Evolutionary conservation across 2,329 filamentous ascomycete genomes (phyloP).

Genomic region (Pestalotiopsis sp.): DNA sequence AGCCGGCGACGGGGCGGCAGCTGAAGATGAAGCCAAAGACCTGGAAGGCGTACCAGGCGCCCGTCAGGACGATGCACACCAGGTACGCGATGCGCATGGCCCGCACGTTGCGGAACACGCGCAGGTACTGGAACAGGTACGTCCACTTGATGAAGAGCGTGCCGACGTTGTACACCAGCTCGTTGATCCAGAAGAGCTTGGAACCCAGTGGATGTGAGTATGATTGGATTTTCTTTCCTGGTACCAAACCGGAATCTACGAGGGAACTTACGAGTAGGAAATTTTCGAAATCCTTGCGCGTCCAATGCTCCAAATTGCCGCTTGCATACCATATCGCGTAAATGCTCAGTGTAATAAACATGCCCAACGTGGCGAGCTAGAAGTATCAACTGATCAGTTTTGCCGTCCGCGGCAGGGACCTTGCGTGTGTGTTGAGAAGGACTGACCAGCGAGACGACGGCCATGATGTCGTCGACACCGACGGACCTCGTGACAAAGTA

Average conservation of each 20-base stretch:
- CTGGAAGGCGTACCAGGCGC: background rate
- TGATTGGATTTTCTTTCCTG: background rate
- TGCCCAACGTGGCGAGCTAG: background rate
- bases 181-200: constrained; percentile 36
- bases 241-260: background rate
- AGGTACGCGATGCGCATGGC: background rate
- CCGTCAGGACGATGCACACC: background rate
- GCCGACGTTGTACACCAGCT: constrained; percentile 40
- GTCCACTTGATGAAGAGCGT: constrained; percentile 39
- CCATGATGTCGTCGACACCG: background rate
- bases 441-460: background rate
- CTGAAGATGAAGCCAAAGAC: background rate
- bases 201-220: background rate
- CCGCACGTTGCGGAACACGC: constrained; percentile 28
- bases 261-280: background rate
- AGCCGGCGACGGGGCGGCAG: background rate
- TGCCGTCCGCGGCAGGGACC: too few species aligned
- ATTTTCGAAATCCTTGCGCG: background rate
- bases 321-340: background rate
- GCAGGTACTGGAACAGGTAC: constrained; percentile 41
- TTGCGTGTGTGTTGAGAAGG: too few species aligned
- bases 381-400: background rate
- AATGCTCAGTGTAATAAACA: background rate
- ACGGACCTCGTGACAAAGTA: background rate
- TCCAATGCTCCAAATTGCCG: background rate